These are phyloP conservation scores for Aspergillus latus DNA, from an alignment of 2,329 filamentous ascomycete genomes.

Conservation along the genomic window DNA sequence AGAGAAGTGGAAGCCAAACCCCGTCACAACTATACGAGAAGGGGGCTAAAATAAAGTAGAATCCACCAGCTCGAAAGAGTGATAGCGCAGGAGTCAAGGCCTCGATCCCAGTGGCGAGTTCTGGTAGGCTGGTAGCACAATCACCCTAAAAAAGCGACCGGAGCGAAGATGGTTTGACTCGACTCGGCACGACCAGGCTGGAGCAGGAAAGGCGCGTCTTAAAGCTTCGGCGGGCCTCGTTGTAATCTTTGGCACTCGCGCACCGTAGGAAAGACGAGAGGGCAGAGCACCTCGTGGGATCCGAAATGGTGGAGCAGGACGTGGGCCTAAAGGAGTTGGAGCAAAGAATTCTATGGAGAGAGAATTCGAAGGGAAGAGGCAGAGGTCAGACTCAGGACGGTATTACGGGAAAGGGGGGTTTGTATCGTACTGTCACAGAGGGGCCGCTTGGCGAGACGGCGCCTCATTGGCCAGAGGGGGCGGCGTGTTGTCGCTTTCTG, in stretches of 20 bases:
- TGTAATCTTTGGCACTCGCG: neutral
- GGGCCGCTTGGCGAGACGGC: conserved; percentile 9
- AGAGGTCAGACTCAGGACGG: conserved; percentile 14
- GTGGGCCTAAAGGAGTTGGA: conserved; percentile 27
- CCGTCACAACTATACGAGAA: conserved; percentile 17
- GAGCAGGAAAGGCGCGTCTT: conserved; percentile 30
- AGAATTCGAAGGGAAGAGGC: conserved; percentile 5
- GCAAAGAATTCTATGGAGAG: conserved; percentile 4
- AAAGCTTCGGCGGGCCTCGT: conserved; percentile 20
- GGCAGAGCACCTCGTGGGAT: conserved; percentile 39
- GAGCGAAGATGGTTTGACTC: conserved; percentile 28
- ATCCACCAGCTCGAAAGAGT: conserved; percentile 25
- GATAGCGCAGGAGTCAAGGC: conserved; percentile 27
- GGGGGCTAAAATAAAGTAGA: conserved; percentile 22
- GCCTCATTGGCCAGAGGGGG: conserved; percentile 19
- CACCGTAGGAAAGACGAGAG: conserved; percentile 11
- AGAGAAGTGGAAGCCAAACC: conserved; percentile 18
- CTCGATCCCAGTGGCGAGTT: conserved; percentile 28
- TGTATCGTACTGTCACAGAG: conserved; percentile 19
- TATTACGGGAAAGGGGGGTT: conserved; percentile 18
- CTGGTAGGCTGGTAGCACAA: conserved; percentile 18
- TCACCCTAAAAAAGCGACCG: conserved; percentile 29
- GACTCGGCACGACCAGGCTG: conserved; percentile 28
- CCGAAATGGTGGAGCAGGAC: conserved; percentile 36
- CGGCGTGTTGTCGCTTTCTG: conserved; percentile 26